Evolutionary conservation across 495 filamentous ascomycete species (phyloP), one percentile per base, ranked within the genome.

Genomic region (Daldinia loculata): DNA sequence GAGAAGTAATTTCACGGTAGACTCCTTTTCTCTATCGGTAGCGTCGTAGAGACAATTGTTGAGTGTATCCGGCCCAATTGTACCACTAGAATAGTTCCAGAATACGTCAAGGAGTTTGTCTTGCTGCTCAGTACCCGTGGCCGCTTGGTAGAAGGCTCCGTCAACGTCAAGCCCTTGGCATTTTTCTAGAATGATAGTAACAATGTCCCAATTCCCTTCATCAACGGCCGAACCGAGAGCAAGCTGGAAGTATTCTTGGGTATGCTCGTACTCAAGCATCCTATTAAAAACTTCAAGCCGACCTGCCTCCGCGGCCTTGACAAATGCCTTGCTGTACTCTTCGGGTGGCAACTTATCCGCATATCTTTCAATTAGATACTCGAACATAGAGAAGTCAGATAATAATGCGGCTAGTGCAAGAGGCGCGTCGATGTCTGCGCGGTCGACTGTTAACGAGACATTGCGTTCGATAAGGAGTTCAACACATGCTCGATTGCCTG

Each of bases 361-460:
- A 34, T 77, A 77, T 34, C 68, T 61, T 12, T 74, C 41, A 36
- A 77, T 67, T 0, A 80, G 58, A 57, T 70, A 77, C 19, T 78
- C 75, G 30, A 80, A 75, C 77, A 79, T 80, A 8, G 75, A 71
- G 22, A 73, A 57, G 24, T 80, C 76, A 8, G 78, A 71, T 22
- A 76, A 14, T 12, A 68, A 58, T 24, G 76, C 75, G 12, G 76
- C 72, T 2, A 76, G 70, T 12, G 73, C 75, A n/a, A 79, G 66
- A 19, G 77, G 76, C 7, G 75, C 30, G 4, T 67, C 34, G 9
- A 72, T 30, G 12, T 76, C 78, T n/a, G 69, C 69, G 43, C 45
- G 57, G 36, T 76, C 66, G n/a, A 72, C 17, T 2, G 69, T 74
- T 39, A 77, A 68, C 15, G 66, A 72, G 11, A 77, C 78, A 27